phyloP scores from a whole-genome alignment of 441 rosid species.

The Populus tomentosa region DNA sequence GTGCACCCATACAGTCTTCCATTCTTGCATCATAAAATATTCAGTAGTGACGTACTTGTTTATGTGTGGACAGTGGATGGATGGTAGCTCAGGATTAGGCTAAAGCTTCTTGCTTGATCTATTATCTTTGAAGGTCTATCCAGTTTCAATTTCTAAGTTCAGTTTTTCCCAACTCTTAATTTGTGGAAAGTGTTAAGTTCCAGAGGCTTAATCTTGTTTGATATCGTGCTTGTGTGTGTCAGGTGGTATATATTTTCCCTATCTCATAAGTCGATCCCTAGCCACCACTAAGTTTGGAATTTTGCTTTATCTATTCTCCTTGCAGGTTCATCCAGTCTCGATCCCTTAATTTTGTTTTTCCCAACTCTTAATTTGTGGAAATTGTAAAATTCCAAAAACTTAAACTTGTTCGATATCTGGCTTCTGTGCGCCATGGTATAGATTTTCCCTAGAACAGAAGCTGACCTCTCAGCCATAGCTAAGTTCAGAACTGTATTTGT shows the following conservation, averaged over 20 bases:
- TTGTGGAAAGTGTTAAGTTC: not conserved
- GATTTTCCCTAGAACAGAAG: not conserved
- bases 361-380: not conserved
- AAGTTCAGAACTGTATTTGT: not conserved
- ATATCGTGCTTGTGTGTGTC: not conserved
- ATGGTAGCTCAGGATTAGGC: not conserved
- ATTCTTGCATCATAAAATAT: not conserved
- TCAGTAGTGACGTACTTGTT: not conserved
- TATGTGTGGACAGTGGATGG: not conserved
- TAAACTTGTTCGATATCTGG: not conserved
- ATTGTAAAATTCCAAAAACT: not conserved
- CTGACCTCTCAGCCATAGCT: not conserved
- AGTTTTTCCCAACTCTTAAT: not conserved
- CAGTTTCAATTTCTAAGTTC: not conserved
- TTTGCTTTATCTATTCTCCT: not conserved
- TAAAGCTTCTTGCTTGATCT: not conserved
- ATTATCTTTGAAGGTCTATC: not conserved
- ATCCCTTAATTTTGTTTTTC: not conserved
- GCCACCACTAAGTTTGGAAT: not conserved
- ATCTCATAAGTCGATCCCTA: too few relatives aligned
- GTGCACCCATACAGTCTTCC: not conserved
- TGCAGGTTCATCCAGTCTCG: not conserved
- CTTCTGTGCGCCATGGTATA: not conserved
- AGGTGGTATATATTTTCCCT: too few relatives aligned
- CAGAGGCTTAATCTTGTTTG: not conserved